Evolutionary conservation across 1,284 basidiomycete species (phyloP), one percentile per base, ranked within the genome.

Genomic region (Marasmius tenuissimus): DNA sequence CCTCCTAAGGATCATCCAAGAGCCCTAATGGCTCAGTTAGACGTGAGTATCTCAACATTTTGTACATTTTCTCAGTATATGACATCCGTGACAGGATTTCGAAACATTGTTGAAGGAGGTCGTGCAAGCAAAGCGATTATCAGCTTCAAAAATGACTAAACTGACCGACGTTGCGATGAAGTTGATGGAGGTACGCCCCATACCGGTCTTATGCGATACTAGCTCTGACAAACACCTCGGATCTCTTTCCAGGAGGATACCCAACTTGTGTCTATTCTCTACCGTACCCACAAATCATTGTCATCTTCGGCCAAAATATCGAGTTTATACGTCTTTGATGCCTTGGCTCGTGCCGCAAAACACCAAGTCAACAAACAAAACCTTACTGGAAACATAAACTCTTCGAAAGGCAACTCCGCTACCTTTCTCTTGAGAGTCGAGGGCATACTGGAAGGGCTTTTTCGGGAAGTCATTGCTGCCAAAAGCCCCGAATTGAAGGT

Each of bases 311-410:
- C 81, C 65, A 95, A 97, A 72, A 85, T 95, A 63, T 87, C 85
- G 52, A 93, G 92, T 75, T 80, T 97, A 61, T 97, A 97, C 75
- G 87, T 90, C 49, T 93, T 97, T 72, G 95, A 97, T 76, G 92
- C 94, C 16, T 82, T 97, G 63, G 85, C 92, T 50, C 87, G 95
- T 60, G 93, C 90, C 16, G 93, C 93, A n/a, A 83, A 86, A 64
- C 79, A 80, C 65, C 81, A 86, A 58, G 85, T 80, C 48, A 86
- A 79, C 70, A 94, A 93, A 72, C 83, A 87, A 58, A 80, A 80
- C 60, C 75, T 86, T 18, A 78, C 81, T 65, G 83, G 81, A 63
- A 85, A 89, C 65, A 70, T 81, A 18, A 81, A 81, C 57, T 76
- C 82, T 22, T 75, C 77, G 55, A 83, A 82, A 64, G 92, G 92